Base-by-base conservation (phyloP, 1,139 yeast genomes). In the Kodamaea derodonti region DNA sequence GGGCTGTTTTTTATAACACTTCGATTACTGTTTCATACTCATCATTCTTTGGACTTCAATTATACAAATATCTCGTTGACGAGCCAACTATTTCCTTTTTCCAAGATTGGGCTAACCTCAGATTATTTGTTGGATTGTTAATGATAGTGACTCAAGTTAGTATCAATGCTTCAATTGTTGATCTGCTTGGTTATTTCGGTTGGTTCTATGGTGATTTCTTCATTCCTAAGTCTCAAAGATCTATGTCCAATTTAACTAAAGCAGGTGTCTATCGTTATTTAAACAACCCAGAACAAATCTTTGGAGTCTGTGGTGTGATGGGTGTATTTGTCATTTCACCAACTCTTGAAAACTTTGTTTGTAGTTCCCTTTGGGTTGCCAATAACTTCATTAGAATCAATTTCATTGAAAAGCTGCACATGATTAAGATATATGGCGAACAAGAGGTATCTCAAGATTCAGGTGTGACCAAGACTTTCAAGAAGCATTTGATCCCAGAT, bases 181-280 rank as follows among this genome's bases (percentile, higher is more conserved):
- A 78, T 37, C 81, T 86, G 43, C 78, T 85, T 46, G 94, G 94
- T 3, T 84, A 83, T 43, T 84, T 82, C 56, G 95, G 95, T 12
- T 85, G 95, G 95, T 85, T 84, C 51, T 85, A 83, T 54, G 95
- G 95, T 39, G 95, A 85, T 55, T 85, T 85, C 59, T 85, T 85
- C 56, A 68, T 84, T 45, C 81, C 85, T 24, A 64, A 57, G 35
- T 58, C 65, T 10, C 66, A 60, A 33, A 54, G 60, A 37, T 65
- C 77, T 22, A 38, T 41, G 44, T 34, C 43, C 11, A 69, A 75
- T 30, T 67, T 86, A 46, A 80, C 92, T 1, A 83, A 83, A 45
- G 85, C 87, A 22, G 95, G 95, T 35, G 86, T 85, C 34, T 86
- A 85, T 56, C 75, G 95, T 48, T 85, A 84, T 55, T 69, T 85